These are phyloP conservation scores for Alternaria arbusti DNA, from an alignment of 2,329 filamentous ascomycete species.

Conservation along the genomic window DNA sequence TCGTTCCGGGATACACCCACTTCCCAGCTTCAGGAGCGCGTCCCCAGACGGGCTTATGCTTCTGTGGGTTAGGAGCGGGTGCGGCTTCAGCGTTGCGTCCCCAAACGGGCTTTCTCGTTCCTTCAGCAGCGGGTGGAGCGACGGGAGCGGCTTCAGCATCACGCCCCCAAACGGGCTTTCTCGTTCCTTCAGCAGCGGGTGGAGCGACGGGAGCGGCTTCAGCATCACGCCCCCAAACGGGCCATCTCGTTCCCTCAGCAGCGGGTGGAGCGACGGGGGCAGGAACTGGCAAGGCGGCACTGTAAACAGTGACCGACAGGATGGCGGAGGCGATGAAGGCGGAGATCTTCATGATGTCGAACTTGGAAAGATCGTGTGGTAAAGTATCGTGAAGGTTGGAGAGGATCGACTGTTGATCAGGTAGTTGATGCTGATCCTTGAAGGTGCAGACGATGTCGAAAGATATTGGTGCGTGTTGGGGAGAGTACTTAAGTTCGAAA, in stretches of 20 bases:
- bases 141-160: conserved; percentile 32
- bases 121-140: too few relatives aligned
- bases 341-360: conserved; percentile 57
- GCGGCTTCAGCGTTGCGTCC: conserved; percentile 12
- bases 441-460: conserved; percentile 18
- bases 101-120: not conserved
- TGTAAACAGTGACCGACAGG: conserved; percentile 50
- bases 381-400: conserved; percentile 21
- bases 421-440: conserved; percentile 8
- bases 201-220: too few relatives aligned
- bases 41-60: conserved; percentile 6
- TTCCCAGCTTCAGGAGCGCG: not conserved
- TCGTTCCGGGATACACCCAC: too few relatives aligned
- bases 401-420: conserved; percentile 11
- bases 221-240: conserved; percentile 18
- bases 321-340: conserved; percentile 50
- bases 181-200: too few relatives aligned
- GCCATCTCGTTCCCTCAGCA: conserved; percentile 1
- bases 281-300: conserved; percentile 49
- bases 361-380: conserved; percentile 17
- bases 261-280: conserved; percentile 9
- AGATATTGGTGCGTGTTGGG: conserved; percentile 4
- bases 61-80: conserved; percentile 17
- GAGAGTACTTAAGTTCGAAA: conserved; percentile 15
- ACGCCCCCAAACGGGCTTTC: not conserved